phyloP scores from a whole-genome alignment of 306 rosid genomes.

The Vachellia pachyceras region DNA sequence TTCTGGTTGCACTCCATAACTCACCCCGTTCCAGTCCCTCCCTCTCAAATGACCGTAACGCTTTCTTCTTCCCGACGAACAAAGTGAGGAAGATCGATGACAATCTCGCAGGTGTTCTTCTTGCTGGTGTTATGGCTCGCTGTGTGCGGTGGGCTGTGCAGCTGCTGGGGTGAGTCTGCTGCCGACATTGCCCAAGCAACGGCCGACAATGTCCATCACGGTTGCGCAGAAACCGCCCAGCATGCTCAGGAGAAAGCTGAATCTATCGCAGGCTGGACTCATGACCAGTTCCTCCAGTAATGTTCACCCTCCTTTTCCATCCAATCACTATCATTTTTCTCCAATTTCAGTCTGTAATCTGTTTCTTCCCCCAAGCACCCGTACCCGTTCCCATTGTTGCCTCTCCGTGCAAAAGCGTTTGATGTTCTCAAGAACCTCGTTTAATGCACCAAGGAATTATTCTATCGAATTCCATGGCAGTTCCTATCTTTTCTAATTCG shows the following conservation, averaged over 20 bases:
- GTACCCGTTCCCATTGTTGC: neutral
- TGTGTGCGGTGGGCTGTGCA: constrained; percentile 39
- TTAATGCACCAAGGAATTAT: neutral
- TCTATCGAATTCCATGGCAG: constrained; percentile 3
- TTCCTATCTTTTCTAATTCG: neutral
- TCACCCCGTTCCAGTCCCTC: neutral
- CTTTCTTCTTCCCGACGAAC: neutral
- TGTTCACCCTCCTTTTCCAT: neutral
- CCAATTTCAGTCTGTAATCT: neutral
- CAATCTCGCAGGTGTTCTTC: constrained; percentile 18
- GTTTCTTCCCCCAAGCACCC: neutral
- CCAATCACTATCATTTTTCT: neutral
- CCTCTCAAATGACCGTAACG: neutral
- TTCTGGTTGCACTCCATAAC: neutral
- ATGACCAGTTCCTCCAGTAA: constrained; percentile 48
- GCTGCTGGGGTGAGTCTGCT: constrained; percentile 35
- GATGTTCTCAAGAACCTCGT: neutral
- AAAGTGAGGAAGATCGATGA: constrained; percentile 49
- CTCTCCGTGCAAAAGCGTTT: neutral
- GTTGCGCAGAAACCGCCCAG: neutral
- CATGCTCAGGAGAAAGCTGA: constrained; percentile 31
- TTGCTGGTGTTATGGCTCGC: constrained; percentile 38
- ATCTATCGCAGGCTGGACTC: constrained; percentile 45
- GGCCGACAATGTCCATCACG: constrained; percentile 24
- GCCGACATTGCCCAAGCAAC: constrained; percentile 28